Evolutionary conservation across 805 yeast species (phyloP).

Genomic region (Candida glaebosa): DNA sequence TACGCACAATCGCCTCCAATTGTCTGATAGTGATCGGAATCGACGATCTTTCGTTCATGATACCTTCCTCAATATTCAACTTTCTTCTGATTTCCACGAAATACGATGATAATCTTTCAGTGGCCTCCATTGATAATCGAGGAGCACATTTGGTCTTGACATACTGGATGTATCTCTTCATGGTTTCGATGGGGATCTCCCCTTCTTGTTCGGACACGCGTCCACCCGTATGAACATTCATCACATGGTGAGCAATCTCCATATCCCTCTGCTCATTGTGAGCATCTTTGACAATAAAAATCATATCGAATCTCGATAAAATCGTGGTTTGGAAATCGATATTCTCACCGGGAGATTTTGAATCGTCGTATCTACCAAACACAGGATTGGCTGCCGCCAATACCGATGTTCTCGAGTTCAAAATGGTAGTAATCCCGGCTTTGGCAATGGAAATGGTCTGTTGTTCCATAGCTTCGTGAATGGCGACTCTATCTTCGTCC

Average conservation of each 20-base stretch:
- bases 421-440: slow-evolving; percentile 96
- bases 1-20: slow-evolving; percentile 94
- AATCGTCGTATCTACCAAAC: slow-evolving; percentile 93
- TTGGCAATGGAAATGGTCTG: slow-evolving; percentile 98
- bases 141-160: slow-evolving; percentile 93
- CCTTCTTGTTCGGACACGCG: slow-evolving; percentile 54
- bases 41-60: slow-evolving; percentile 83
- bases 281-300: slow-evolving; percentile 93
- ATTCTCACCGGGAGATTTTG: slow-evolving; percentile 95
- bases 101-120: slow-evolving; percentile 86
- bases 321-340: slow-evolving; percentile 97
- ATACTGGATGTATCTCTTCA: slow-evolving; percentile 90
- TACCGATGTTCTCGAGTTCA: slow-evolving; percentile 94
- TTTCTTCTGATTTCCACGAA: slow-evolving; percentile 86
- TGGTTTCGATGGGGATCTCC: slow-evolving; percentile 83
- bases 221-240: slow-evolving; percentile 86
- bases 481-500: slow-evolving; percentile 97
- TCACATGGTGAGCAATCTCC: slow-evolving; percentile 89
- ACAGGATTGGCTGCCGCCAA: slow-evolving; percentile 98
- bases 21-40: slow-evolving; percentile 98
- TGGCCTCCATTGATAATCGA: slow-evolving; percentile 79
- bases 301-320: slow-evolving; percentile 97
- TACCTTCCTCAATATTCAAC: slow-evolving; percentile 75
- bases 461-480: slow-evolving; percentile 99
- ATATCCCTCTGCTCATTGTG: slow-evolving; percentile 84